Conservation (phyloP, 2,329 filamentous ascomycete species). For the Amesomyces nigricolor region DNA sequence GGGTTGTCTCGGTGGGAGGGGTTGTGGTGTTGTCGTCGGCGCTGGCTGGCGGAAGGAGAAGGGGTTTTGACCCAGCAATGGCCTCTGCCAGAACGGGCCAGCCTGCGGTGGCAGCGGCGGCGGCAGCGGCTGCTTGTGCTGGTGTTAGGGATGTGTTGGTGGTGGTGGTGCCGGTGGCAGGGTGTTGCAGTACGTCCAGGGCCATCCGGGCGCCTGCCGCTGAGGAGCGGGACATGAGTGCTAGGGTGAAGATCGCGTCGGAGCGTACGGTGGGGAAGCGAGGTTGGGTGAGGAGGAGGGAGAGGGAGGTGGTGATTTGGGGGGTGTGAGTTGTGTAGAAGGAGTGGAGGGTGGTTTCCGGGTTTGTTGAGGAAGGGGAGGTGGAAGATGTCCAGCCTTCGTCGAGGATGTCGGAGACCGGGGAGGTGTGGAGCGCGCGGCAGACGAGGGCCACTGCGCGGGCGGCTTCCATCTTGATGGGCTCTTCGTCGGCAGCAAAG, state of each 20-base stretch:
- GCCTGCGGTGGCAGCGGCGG: too few species aligned
- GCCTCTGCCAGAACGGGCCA: too few species aligned
- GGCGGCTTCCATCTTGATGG: slow-evolving; percentile 55
- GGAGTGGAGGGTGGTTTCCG: slow-evolving; percentile 21
- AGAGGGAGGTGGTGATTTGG: slow-evolving; percentile 39
- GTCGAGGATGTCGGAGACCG: slow-evolving; percentile 3
- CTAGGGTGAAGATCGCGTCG: slow-evolving; percentile 58
- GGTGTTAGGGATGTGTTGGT: too few species aligned
- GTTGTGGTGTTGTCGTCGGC: too few species aligned
- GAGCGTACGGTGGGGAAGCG: slow-evolving; percentile 56
- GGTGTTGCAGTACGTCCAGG: slow-evolving; percentile 37
- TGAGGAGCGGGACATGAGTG: slow-evolving; percentile 49
- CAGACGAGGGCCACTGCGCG: slow-evolving; percentile 49
- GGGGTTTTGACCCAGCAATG: too few species aligned
- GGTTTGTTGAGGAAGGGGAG: background rate
- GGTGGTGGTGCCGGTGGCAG: background rate
- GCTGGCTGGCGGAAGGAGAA: too few species aligned
- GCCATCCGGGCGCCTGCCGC: slow-evolving; percentile 44
- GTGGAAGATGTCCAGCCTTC: slow-evolving; percentile 29
- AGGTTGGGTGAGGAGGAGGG: slow-evolving; percentile 49
- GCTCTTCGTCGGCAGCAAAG: slow-evolving; percentile 43
- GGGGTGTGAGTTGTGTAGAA: slow-evolving; percentile 44
- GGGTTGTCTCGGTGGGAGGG: too few species aligned
- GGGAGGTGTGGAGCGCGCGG: slow-evolving; percentile 46
- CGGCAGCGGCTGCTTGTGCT: too few species aligned